Evolutionary conservation across 345 rosid genomes (phyloP), one percentile per base, ranked within the genome.

Genomic region (Rhodamnia rubescens): DNA sequence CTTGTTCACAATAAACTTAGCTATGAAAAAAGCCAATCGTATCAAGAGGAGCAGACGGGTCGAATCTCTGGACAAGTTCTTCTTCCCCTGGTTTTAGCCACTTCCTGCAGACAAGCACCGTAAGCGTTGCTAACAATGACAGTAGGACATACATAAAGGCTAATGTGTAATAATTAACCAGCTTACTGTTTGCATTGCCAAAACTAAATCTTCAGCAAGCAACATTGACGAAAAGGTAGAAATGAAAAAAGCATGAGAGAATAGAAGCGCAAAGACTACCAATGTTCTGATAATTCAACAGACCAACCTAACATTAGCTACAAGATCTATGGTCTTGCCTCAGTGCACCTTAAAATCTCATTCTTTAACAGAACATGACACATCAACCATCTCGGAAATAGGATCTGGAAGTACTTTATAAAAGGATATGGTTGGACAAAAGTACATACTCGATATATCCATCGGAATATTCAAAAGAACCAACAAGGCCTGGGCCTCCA

Each of bases 61-160:
- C 98, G 69, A 97, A 97, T 87, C 98, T 95, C 90, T 97, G 99
- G 89, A 97, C 98, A 74, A 94, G 83, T 53, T 94, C 93, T 85
- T 97, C 99, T 85, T 97, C 99, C 2, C 98, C 98, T 2, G 99
- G 95, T 90, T 92, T 95, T 87, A 97, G 88, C 99, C 99, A 96
- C 82, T 97, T 96, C 95, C 99, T 96, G 90, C 61, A 40, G 29
- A 22, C 69, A 83, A 82, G 82, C 78, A 84, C 59, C 12, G 49
- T 21, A 10, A 61, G 44, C 59, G 18, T 58, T n/a, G 59, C 53
- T 15, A 82, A 51, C 15, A 12, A n/a, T 27, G 7, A n/a, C 12
- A 32, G 29, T 27, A 40, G 83, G 53, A 44, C 40, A 82, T 14
- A 26, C 22, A 82, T 16, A 82, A 53, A 82, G 53, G 54, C 8